These are phyloP conservation scores for Rhododendron griersonianum DNA, from an alignment of 148 eudicot genomes.

Conservation along the genomic window DNA sequence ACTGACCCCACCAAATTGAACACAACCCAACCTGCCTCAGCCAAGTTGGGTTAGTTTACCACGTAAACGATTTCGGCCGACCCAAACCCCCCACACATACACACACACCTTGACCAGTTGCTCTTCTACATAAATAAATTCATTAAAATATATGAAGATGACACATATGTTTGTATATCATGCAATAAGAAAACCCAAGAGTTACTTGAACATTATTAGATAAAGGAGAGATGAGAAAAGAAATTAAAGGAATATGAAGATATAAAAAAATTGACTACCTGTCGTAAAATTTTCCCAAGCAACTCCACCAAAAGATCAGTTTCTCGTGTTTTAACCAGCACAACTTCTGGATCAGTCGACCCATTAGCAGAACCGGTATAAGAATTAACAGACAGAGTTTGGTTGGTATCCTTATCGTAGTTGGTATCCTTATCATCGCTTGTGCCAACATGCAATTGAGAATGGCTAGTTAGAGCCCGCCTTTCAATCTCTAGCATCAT, in stretches of 20 bases:
- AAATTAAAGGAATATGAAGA: not conserved
- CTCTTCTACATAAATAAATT: not conserved
- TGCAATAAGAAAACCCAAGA: not conserved
- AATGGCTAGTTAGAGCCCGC: conserved; percentile 25
- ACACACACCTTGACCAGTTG: not conserved
- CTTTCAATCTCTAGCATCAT: conserved; percentile 68
- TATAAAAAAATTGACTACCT: conserved; percentile 27
- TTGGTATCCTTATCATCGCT: conserved; percentile 14
- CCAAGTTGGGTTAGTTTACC: not conserved
- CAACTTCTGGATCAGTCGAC: conserved; percentile 21
- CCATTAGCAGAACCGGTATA: conserved; percentile 8
- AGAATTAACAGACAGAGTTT: conserved; percentile 10
- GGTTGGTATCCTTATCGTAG: not conserved
- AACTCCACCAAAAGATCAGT: conserved; percentile 55
- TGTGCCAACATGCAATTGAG: conserved; percentile 11
- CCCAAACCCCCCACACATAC: not conserved
- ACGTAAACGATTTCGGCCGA: not conserved
- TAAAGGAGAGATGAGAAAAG: not conserved
- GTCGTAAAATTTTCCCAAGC: conserved; percentile 73
- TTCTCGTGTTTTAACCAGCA: conserved; percentile 38
- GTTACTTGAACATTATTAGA: not conserved
- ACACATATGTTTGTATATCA: not conserved
- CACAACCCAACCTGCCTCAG: not conserved
- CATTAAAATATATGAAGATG: not conserved
- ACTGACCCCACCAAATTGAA: not conserved